Evolutionary conservation across 345 rosid genomes (phyloP), one percentile per base, ranked within the genome.

Genomic region (Sonneratia alba): DNA sequence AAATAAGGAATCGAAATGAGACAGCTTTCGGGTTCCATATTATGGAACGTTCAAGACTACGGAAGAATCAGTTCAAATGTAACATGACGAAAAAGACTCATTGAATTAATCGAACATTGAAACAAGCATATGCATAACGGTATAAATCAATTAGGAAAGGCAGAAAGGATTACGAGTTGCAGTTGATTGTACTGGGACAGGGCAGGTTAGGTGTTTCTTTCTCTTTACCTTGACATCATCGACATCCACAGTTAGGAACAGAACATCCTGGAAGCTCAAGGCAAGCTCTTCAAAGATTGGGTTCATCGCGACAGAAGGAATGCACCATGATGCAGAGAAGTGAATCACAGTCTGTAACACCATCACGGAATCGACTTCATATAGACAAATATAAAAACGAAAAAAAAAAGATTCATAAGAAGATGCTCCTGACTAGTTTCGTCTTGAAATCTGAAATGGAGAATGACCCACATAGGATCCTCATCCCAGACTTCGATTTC

Each of bases 241-340:
- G 32, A 95, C 99, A 76, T 95, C 97, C 66, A 92, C 92, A 36
- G 77, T 74, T 70, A 95, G 91, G 79, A 95, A 95, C 64, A 88
- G 81, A 77, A 69, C 86, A 79, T 92, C 93, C 27, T 84, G 87
- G 77, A 79, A 79, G 77, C 69, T 66, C 13, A 84, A 78, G 6
- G 97, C 91, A 69, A 90, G 68, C 66, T 90, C 97, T 78, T 89
- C 92, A 49, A 90, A 85, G 71, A 79, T 72, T 0, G 93, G 87
- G 67, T 83, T 91, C 98, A 94, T 94, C 36, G 78, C 93, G 85
- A 91, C 89, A 32, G 98, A 94, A 71, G 97, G 98, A 72, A 87
- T 74, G 67, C 97, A 94, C 98, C 98, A 91, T 64, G 91, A 71
- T 67, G 98, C 96, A 66, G 93, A 88, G 73, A 95, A 95, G 84